Evolutionary conservation across 768 basidiomycete genomes (phyloP), one percentile per base, ranked within the genome.

Genomic region (Tricholoma hemisulphureum): DNA sequence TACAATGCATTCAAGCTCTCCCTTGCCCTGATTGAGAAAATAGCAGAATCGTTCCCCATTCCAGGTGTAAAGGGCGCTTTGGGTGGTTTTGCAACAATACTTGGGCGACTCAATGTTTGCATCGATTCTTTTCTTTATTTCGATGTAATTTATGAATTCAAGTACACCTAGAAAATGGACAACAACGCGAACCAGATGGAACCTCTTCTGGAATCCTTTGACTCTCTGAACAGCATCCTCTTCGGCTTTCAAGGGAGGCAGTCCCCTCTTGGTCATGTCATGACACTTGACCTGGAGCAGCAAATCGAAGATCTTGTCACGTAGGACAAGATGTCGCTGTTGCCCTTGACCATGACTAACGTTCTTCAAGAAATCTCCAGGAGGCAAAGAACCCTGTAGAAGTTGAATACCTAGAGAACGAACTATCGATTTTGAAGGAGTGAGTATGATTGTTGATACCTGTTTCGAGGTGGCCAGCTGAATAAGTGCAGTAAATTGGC

Each of bases 21-120:
- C n/a, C 41, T 63, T 29, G 46, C 58, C 10, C 56, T 63, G n/a
- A 34, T 63, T 6, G 61, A 60, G 28, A 63, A 60, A 32, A 51
- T 63, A 50, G 35, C 58, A 28, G 61, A 59, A 28, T 63, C 56
- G 28, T 55, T 56, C 51, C 61, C 61, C 2, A 51, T 63, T 16
- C 53, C 58, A 29, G 59, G 59, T 13, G 34, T 60, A 21, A 60
- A 54, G 32, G 56, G 52, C 23, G 59, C 55, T 18, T 28, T 56
- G 11, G 54, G 57, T 13, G 37, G 57, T 2, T 28, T 62, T n/a
- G n/a, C n/a, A n/a, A n/a, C n/a, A n/a, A n/a, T n/a, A n/a, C n/a
- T n/a, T n/a, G n/a, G n/a, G n/a, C n/a, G n/a, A n/a, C n/a, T n/a
- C n/a, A n/a, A n/a, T n/a, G n/a, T n/a, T n/a, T n/a, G n/a, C 31